Base-by-base conservation (phyloP, 306 rosid species). In the Fragaria nilgerrensis region DNA sequence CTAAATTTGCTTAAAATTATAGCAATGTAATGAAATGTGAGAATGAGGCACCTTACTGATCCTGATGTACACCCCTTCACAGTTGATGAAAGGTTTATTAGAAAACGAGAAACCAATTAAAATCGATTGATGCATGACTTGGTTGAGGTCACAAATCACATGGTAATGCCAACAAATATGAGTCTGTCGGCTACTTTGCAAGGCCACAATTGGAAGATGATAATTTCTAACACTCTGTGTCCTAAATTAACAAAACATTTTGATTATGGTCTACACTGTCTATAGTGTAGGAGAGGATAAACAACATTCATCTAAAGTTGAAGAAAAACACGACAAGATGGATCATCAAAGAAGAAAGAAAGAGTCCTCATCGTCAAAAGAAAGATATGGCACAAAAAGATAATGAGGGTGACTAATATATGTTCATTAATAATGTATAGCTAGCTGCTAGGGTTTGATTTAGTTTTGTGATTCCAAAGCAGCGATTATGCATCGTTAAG, bases 161-260 rank as follows among this genome's bases (percentile, higher is more conserved):
- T 94, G 96, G 86, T 80, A 79, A 70, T 83, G 80, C 78, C 84
- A 78, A 84, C 79, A 85, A 83, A 74, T 90, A 92, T 88, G 92
- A 90, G 96, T 88, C 88, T 92, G 97, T 95, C 97, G 93, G 94
- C 91, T 87, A 89, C 97, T 89, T 92, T 88, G 78, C 63, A 70
- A 70, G 88, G 89, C 87, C 70, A 73, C 88, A 91, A 87, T 92
- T 89, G 88, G 88, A 73, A 76, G 92, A 55, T 69, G 83, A 84
- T 83, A 82, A 81, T 81, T 61, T 72, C 73, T 41, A 72, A 85
- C 79, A 59, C 78, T 75, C 61, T 77, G 92, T 85, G 86, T 68
- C 73, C 69, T 41, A 59, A 72, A 77, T 84, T 65, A 65, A 65
- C 70, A 83, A 83, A 82, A 88, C 88, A 86, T 77, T 91, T 63